Base-by-base conservation (phyloP, 108 stramenopile species). In the Stephanodiscus minutulus region DNA sequence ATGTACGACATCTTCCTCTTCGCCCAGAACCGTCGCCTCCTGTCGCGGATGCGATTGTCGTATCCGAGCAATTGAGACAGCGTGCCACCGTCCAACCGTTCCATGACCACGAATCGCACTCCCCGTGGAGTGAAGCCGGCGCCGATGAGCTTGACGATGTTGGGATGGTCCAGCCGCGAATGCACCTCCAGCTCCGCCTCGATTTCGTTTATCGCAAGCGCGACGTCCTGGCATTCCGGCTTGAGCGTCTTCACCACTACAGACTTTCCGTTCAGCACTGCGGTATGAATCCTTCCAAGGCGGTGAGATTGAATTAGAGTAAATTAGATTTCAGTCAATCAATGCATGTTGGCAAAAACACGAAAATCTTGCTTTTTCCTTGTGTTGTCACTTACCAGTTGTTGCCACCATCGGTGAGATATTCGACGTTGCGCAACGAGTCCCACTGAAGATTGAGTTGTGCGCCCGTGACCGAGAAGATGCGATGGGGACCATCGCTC, bases 251-350 rank as follows among this genome's bases (percentile, higher is more conserved):
- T 96, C 43, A 96, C 85, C 10, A 96, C 95, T 15, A 96, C 92
- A 8, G 91, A 85, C 49, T 81, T 87, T 13, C 84, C 87, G 47
- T 86, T 65, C 61, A 89, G 78, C 11, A 95, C 88, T 18, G 95
- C 92, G 2, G 95, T 96, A 61, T 96, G 95, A 56, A 96, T 92
- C 95, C n/a, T n/a, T n/a, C n/a, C n/a, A n/a, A n/a, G n/a, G n/a
- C n/a, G n/a, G n/a, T n/a, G n/a, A n/a, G n/a, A n/a, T n/a, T n/a
- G n/a, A n/a, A n/a, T n/a, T n/a, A n/a, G n/a, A n/a, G n/a, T n/a
- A n/a, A n/a, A n/a, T n/a, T n/a, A n/a, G n/a, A n/a, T n/a, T n/a
- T n/a, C n/a, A n/a, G n/a, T n/a, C n/a, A n/a, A n/a, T n/a, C n/a
- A n/a, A n/a, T n/a, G n/a, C n/a, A n/a, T n/a, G n/a, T n/a, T n/a